Evolutionary conservation across 176 grass and related monocot genomes (phyloP).

Genomic region (Oryza longistaminata): DNA sequence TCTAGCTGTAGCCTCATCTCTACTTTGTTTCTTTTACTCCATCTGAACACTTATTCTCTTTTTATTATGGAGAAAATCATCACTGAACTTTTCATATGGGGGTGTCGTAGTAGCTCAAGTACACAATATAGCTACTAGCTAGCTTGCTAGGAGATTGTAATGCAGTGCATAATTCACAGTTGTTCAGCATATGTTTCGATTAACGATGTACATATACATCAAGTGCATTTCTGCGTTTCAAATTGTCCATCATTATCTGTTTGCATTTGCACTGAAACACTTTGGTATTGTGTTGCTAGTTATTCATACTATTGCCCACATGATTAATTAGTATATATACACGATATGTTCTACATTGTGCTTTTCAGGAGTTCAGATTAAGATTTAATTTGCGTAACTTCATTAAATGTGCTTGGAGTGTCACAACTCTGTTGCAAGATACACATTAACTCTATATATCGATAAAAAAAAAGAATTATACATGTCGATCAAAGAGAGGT

Average conservation of each 20-base stretch:
- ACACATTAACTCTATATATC: too few relatives aligned
- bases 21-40: slow-evolving; percentile 38
- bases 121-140: neutral
- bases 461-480: too few relatives aligned
- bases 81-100: neutral
- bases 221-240: neutral
- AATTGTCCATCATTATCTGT: neutral
- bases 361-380: neutral
- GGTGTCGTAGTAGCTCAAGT: neutral
- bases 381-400: neutral
- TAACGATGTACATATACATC: neutral
- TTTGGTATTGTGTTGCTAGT: neutral
- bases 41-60: neutral
- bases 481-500: too few relatives aligned
- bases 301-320: neutral
- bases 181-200: neutral
- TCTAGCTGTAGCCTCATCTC: slow-evolving; percentile 50
- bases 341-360: neutral
- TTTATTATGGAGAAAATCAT: slow-evolving; percentile 9
- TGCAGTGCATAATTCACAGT: neutral
- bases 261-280: neutral
- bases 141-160: too few relatives aligned
- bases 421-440: neutral
- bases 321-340: too few relatives aligned
- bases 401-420: neutral